phyloP scores from a whole-genome alignment of 73 alveolate genomes.

The Blepharisma japonicum region DNA sequence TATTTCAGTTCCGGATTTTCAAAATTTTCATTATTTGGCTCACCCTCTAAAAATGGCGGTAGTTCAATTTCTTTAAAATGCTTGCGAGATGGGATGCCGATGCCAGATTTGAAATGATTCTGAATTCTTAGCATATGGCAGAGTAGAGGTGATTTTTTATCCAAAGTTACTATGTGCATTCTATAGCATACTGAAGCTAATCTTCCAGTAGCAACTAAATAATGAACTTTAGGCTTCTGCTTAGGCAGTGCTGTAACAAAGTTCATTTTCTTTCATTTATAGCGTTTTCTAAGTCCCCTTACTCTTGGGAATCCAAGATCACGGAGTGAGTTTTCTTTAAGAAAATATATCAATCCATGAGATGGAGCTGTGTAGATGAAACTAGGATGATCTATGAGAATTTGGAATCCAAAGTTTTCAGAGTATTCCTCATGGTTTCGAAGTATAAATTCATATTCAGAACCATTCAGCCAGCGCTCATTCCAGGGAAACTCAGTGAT shows the following conservation, averaged over 20 bases:
- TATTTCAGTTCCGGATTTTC: too few relatives aligned
- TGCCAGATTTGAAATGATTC: background rate
- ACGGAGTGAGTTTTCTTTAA: constrained; percentile 53
- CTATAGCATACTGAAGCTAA: constrained; percentile 1
- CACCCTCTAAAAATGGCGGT: too few relatives aligned
- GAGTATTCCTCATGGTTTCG: constrained; percentile 41
- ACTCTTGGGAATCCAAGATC: constrained; percentile 66
- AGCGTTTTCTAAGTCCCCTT: constrained; percentile 30
- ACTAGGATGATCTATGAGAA: constrained; percentile 2
- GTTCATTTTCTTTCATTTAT: constrained; percentile 50
- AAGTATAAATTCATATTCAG: constrained; percentile 56
- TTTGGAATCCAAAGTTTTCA: constrained; percentile 16
- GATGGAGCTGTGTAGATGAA: constrained; percentile 22
- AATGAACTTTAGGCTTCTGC: constrained; percentile 41
- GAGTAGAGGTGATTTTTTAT: background rate
- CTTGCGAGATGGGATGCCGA: background rate
- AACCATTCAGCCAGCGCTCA: constrained; percentile 63
- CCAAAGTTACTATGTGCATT: constrained; percentile 19
- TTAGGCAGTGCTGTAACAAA: constrained; percentile 51
- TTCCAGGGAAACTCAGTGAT: constrained; percentile 49
- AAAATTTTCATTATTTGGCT: too few relatives aligned
- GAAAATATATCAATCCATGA: constrained; percentile 56
- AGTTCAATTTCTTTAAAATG: constrained; percentile 3
- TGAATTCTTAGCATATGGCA: constrained; percentile 24
- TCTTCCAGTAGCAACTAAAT: constrained; percentile 44